These are phyloP conservation scores for Acacia melanoxylon DNA, from an alignment of 306 rosid species.

Conservation along the genomic window DNA sequence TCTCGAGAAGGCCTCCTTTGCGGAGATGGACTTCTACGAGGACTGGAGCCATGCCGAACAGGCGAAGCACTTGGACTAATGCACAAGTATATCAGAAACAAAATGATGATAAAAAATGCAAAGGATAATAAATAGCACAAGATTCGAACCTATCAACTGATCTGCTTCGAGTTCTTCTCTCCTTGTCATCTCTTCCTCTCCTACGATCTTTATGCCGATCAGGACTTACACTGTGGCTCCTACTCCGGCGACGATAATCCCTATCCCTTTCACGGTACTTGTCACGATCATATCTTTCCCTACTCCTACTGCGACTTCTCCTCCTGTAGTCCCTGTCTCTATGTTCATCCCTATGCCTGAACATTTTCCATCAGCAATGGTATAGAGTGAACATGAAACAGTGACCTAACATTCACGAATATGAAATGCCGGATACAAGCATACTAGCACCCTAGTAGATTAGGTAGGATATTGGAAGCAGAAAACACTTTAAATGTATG, in stretches of 20 bases:
- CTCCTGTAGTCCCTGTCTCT: slow-evolving; percentile 57
- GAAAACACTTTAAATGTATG: background rate
- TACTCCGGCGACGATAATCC: slow-evolving; percentile 52
- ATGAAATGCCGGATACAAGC: background rate
- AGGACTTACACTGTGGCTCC: slow-evolving; percentile 68
- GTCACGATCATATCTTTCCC: slow-evolving; percentile 63
- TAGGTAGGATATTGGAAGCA: background rate
- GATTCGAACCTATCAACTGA: slow-evolving; percentile 56
- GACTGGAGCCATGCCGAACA: slow-evolving; percentile 38
- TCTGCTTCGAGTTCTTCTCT: slow-evolving; percentile 52
- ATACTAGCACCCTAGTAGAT: background rate
- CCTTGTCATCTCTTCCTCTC: slow-evolving; percentile 60
- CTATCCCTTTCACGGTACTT: slow-evolving; percentile 54
- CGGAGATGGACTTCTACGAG: slow-evolving; percentile 48
- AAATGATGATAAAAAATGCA: slow-evolving; percentile 14
- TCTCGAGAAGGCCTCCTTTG: slow-evolving; percentile 44
- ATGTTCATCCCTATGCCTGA: slow-evolving; percentile 62
- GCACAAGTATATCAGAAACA: slow-evolving; percentile 30
- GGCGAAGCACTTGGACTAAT: slow-evolving; percentile 50
- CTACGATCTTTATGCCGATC: slow-evolving; percentile 42
- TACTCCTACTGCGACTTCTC: slow-evolving; percentile 70
- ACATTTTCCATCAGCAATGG: slow-evolving; percentile 5
- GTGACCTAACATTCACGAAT: background rate
- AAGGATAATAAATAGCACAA: background rate
- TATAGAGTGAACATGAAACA: background rate